phyloP scores from a whole-genome alignment of 495 filamentous ascomycete species.

The Paragyromitra xinjiangensis region DNA sequence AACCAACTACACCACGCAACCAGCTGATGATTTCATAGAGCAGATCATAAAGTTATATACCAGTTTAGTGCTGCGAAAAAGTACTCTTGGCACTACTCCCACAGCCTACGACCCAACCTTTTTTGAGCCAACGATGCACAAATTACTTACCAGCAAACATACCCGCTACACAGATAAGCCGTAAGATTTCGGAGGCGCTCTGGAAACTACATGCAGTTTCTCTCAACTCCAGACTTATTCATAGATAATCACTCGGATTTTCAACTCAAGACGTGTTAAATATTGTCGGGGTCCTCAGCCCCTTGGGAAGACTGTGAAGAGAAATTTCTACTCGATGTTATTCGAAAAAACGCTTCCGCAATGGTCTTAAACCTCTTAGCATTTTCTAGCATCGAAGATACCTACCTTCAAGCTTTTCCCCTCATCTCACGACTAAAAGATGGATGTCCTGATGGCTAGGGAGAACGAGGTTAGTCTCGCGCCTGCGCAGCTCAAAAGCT shows the following conservation, averaged over 20 bases:
- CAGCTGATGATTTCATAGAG: background rate
- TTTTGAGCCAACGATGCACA: background rate
- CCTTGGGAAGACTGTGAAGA: too few species aligned
- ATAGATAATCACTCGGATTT: background rate
- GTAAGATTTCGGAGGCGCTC: too few species aligned
- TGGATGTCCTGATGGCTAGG: too few species aligned
- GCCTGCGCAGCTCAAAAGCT: too few species aligned
- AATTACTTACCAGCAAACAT: background rate
- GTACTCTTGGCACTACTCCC: background rate
- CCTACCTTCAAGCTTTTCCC: too few species aligned
- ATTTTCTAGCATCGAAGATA: too few species aligned
- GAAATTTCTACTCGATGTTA: too few species aligned
- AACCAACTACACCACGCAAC: constrained; percentile 48
- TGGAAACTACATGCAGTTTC: background rate
- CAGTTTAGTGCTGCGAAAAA: background rate
- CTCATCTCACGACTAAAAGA: too few species aligned
- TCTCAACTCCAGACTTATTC: background rate
- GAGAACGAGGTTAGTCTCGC: too few species aligned
- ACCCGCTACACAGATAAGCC: too few species aligned
- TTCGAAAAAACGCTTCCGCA: too few species aligned
- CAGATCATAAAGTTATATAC: background rate
- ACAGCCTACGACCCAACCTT: background rate
- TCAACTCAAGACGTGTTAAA: background rate
- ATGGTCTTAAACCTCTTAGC: too few species aligned
- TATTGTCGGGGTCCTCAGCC: background rate